Evolutionary conservation across 2,329 filamentous ascomycete genomes (phyloP), one percentile per base, ranked within the genome.

Genomic region (Arachnomyces sp.): DNA sequence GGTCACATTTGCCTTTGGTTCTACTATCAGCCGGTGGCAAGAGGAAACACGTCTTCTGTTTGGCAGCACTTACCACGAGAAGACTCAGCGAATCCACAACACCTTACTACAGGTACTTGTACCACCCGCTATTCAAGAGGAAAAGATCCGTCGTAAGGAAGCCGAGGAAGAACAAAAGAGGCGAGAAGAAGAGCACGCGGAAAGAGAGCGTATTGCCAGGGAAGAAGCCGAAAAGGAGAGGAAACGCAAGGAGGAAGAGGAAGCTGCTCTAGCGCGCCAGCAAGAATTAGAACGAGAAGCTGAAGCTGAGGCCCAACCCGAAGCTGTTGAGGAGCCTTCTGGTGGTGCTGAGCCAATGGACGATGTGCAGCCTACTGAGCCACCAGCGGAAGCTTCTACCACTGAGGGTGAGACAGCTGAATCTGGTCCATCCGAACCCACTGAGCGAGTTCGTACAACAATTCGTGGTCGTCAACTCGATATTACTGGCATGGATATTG

Each of bases 401-500:
- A 49, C 57, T 15, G 54, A 53, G 36, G 52, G 49, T 15, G 61
- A 65, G 37, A 62, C 65, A 39, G 55, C 67, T 21, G 61, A 70
- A 37, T 58, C 69, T n/a, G 66, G 67, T 21, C 64, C 67, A 14
- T 60, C 69, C 28, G 73, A 75, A 37, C 67, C 74, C 34, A 54
- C 54, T 25, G 60, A 63, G 39, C 82, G 89, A 35, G 75, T 94
- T 21, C 82, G 82, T 52, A 93, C 86, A 12, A 89, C 77, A 2
- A 88, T 98, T 39, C 74, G 89, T 44, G 90, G 89, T 17, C 84
- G 85, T 47, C 81, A 92, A 53, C 78, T 94, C 39, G 92, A 98
- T 60, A 92, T 98, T 36, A 98, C 92, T 0, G 86, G 86, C 45
- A 74, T 98, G 46, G 89, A 90, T 36, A 96, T 98, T 52, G 92